Evolutionary conservation across 345 rosid species (phyloP).

Genomic region (Aegle marmelos): DNA sequence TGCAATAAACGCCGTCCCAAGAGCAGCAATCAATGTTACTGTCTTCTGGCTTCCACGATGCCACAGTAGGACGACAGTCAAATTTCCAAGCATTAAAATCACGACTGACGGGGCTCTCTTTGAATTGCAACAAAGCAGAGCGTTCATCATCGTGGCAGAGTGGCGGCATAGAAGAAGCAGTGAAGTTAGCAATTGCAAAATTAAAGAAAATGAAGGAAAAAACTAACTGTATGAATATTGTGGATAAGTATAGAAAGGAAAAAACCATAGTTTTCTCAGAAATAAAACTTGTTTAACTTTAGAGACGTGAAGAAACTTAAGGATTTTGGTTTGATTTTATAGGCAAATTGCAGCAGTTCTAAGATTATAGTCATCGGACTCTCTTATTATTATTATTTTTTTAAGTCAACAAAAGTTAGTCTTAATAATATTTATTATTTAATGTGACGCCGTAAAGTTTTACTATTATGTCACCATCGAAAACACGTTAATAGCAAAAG

Average conservation of each 20-base stretch:
- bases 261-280: too few relatives aligned
- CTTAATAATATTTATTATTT: too few relatives aligned
- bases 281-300: too few relatives aligned
- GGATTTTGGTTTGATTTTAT: too few relatives aligned
- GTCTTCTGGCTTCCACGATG: neutral
- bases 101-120: neutral
- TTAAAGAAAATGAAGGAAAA: neutral
- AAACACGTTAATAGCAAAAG: neutral
- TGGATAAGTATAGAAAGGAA: neutral
- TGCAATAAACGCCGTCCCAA: neutral
- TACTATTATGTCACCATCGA: too few relatives aligned
- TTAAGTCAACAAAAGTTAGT: too few relatives aligned
- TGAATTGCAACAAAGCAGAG: constrained; percentile 1
- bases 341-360: too few relatives aligned
- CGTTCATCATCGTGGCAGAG: constrained; percentile 1
- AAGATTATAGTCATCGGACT: too few relatives aligned
- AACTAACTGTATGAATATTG: neutral
- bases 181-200: neutral
- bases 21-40: neutral
- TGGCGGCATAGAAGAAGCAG: neutral
- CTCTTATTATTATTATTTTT: too few relatives aligned
- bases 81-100: too few relatives aligned
- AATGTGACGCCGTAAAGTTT: too few relatives aligned
- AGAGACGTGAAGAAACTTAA: too few relatives aligned
- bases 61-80: neutral